A percentile compares a stretch with the other conserved stretches of the same genome.
These are phyloP conservation scores for Oryza rufipogon DNA, from an alignment of 176 grass and related monocot genomes.

Conservation along the genomic window DNA sequence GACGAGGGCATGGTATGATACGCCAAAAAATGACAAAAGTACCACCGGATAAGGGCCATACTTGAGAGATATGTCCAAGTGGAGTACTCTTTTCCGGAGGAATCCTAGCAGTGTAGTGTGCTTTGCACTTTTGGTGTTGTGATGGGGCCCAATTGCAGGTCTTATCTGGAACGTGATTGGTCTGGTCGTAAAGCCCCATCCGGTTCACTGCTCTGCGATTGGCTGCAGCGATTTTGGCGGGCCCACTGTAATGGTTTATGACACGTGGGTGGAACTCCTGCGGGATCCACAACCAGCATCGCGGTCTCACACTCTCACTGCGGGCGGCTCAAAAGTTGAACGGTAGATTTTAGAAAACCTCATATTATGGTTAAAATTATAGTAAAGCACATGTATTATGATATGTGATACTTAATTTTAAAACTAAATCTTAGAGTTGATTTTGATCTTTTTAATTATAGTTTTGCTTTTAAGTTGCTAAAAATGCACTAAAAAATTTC, in stretches of 20 bases:
- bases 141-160: slow-evolving; percentile 6
- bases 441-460: too few species aligned
- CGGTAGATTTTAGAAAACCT: too few species aligned
- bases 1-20: not conserved
- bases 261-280: slow-evolving; percentile 10
- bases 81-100: slow-evolving; percentile 27
- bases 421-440: too few species aligned
- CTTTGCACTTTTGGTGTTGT: slow-evolving; percentile 40
- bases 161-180: slow-evolving; percentile 71
- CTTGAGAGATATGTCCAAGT: slow-evolving; percentile 15
- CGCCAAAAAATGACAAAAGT: slow-evolving; percentile 32
- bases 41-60: slow-evolving; percentile 18
- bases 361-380: too few species aligned
- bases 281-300: not conserved
- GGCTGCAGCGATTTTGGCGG: slow-evolving; percentile 58
- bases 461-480: too few species aligned
- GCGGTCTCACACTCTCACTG: too few species aligned
- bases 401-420: too few species aligned
- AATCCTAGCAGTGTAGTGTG: slow-evolving; percentile 32
- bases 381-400: too few species aligned
- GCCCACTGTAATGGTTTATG: slow-evolving; percentile 5
- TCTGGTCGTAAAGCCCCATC: slow-evolving; percentile 28
- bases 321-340: too few species aligned
- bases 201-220: slow-evolving; percentile 40
- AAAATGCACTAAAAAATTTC: too few species aligned